A percentile compares a stretch with the other conserved stretches of the same genome.
Conservation (phyloP, 176 grass and related monocot genomes). For the Rhynchospora tenuis region DNA sequence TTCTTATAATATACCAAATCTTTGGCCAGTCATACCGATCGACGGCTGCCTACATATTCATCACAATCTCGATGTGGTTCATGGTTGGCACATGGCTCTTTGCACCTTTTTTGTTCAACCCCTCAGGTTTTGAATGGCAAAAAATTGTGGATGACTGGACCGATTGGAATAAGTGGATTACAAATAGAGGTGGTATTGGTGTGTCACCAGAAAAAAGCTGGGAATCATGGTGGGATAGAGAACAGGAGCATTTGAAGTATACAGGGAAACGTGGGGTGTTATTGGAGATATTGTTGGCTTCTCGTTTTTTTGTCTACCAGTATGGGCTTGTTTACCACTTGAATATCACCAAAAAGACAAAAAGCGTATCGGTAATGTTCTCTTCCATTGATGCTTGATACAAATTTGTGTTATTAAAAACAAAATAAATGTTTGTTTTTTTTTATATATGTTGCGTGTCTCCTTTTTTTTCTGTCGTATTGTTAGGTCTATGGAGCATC, state of each 20-base stretch:
- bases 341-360: constrained; percentile 61
- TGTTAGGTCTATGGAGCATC: constrained; percentile 92
- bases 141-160: constrained; percentile 97
- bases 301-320: constrained; percentile 90
- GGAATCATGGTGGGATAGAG: constrained; percentile 96
- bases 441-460: neutral
- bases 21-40: constrained; percentile 83
- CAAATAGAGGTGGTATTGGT: constrained; percentile 79
- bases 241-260: constrained; percentile 73
- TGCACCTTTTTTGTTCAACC: constrained; percentile 96
- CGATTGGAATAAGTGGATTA: constrained; percentile 99
- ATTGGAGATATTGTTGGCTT: constrained; percentile 67
- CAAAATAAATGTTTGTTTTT: neutral
- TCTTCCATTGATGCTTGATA: neutral
- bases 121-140: constrained; percentile 98
- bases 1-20: constrained; percentile 86
- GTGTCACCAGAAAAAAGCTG: constrained; percentile 74
- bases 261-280: constrained; percentile 74
- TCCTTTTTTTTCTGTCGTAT: neutral
- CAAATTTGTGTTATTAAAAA: neutral
- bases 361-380: constrained; percentile 66
- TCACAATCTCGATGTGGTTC: constrained; percentile 96
- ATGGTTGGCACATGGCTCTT: constrained; percentile 97
- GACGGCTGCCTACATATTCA: constrained; percentile 70
- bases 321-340: constrained; percentile 96